A percentile compares a stretch with the other conserved stretches of the same genome.
Conservation (phyloP, 371 early-diverging fungal genomes). For the Haplosporangium sp. region DNA sequence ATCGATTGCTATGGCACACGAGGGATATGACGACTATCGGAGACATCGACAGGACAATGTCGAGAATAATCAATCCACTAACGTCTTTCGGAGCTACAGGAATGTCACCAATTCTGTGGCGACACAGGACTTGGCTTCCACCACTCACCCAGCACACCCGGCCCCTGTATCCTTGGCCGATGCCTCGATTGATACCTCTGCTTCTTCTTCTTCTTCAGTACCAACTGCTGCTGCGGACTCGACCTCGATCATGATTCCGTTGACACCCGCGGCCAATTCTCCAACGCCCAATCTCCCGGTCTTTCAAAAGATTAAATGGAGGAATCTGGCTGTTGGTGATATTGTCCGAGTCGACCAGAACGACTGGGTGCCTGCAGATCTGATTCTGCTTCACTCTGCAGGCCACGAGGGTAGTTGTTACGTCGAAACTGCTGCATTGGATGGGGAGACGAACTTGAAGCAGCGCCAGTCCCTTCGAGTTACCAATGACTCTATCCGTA, state of each 20-base stretch:
- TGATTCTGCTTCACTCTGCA: slow-evolving; percentile 70
- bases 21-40: slow-evolving; percentile 87
- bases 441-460: slow-evolving; percentile 90
- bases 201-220: not conserved
- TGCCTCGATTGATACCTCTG: no score
- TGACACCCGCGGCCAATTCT: slow-evolving; percentile 21
- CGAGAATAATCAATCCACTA: slow-evolving; percentile 70
- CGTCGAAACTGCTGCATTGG: slow-evolving; percentile 85
- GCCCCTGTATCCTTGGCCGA: no score
- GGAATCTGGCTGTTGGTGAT: slow-evolving; percentile 81
- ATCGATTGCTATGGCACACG: slow-evolving; percentile 87
- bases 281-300: slow-evolving; percentile 44
- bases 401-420: slow-evolving; percentile 74
- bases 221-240: slow-evolving; percentile 4
- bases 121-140: slow-evolving; percentile 2
- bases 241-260: slow-evolving; percentile 38
- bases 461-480: slow-evolving; percentile 68
- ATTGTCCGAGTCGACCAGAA: slow-evolving; percentile 80
- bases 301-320: slow-evolving; percentile 61
- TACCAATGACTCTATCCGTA: slow-evolving; percentile 59
- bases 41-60: slow-evolving; percentile 75
- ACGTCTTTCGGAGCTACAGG: slow-evolving; percentile 64
- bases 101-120: slow-evolving; percentile 43
- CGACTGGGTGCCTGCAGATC: slow-evolving; percentile 81
- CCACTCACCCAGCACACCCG: no score